Base-by-base conservation (phyloP, 108 stramenopile species). In the Cyclostephanos invisitatus region DNA sequence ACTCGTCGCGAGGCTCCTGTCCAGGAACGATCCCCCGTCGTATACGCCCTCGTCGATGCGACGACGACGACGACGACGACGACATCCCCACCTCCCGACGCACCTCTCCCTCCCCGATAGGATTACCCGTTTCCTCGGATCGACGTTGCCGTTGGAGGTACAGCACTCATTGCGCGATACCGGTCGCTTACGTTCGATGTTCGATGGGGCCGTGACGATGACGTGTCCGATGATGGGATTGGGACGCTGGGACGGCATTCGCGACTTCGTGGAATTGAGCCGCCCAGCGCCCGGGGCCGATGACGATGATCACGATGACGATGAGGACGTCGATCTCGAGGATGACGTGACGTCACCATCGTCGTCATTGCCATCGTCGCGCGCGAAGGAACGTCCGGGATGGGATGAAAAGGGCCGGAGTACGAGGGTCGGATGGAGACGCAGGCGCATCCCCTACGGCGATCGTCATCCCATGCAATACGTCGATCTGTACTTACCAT, bases 401-500 rank as follows among this genome's bases (percentile, higher is more conserved):
- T 5, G 20, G 7, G 18, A 29, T 5, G 36, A 37, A 51, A 50
- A 59, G 20, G 21, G n/a, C n/a, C n/a, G n/a, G n/a, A n/a, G n/a
- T n/a, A n/a, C n/a, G n/a, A n/a, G n/a, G n/a, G n/a, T n/a, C n/a
- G 35, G 24, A 27, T 74, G 74, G 55, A 75, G 60, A 18, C 58
- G 64, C 28, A 56, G 57, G 24, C 67, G 29, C 7, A 59, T 90
- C 1, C 64, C 37, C 6, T 91, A 91, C 70, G 89, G 90, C 35
- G 29, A 67, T 9, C 20, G 37, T 9, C 85, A 88, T 82, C 21
- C 47, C 8, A 78, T 76, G 79, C 88, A 89, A 70, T 74, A 74
- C 49, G 70, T 93, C n/a, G 90, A 93, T 47, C 55, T 93, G 42
- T 84, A 84, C 38, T 61, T 85, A 47, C 91, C 91, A 22, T 54